Conservation (phyloP, 129 eudicot species). For the Rutidosis leptorrhynchoides region DNA sequence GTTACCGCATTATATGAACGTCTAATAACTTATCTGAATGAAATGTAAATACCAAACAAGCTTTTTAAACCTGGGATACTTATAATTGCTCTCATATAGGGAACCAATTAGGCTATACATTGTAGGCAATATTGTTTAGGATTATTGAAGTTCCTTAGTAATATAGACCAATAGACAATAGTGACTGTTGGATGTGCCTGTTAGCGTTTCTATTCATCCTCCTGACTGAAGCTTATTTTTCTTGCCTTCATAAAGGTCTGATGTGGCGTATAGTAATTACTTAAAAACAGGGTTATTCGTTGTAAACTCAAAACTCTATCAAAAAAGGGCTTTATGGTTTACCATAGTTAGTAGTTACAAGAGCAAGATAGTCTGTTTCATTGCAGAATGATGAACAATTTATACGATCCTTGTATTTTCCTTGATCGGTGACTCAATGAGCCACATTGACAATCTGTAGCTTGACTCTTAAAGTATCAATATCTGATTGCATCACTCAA, state of each 20-base stretch:
- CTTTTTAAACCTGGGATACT: not conserved
- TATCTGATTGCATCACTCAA: slow-evolving; percentile 4
- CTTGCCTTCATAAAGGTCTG: not conserved
- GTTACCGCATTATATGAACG: slow-evolving; percentile 4
- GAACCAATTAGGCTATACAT: slow-evolving; percentile 13
- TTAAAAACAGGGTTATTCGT: slow-evolving; percentile 4
- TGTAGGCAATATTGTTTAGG: slow-evolving; percentile 9
- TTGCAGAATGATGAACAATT: slow-evolving; percentile 9
- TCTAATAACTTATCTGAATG: slow-evolving; percentile 7
- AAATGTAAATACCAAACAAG: not conserved
- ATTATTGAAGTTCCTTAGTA: slow-evolving; percentile 17
- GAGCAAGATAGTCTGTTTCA: slow-evolving; percentile 2
- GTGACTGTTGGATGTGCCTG: slow-evolving; percentile 8
- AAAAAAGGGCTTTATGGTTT: not conserved
- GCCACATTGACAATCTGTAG: slow-evolving; percentile 8
- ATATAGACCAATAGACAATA: not conserved
- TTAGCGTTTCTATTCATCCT: not conserved
- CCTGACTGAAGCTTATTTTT: slow-evolving; percentile 4
- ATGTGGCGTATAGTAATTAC: not conserved
- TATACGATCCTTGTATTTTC: slow-evolving; percentile 14
- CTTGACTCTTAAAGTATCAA: slow-evolving; percentile 4
- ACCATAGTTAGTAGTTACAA: not conserved
- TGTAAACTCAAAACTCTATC: slow-evolving; percentile 10
- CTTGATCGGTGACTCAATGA: slow-evolving; percentile 7
- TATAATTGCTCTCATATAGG: not conserved